Percentiles rank a stretch among this genome's conserved stretches.
phyloP scores from a whole-genome alignment of 768 basidiomycete genomes.

The Boletus rubropictus region DNA sequence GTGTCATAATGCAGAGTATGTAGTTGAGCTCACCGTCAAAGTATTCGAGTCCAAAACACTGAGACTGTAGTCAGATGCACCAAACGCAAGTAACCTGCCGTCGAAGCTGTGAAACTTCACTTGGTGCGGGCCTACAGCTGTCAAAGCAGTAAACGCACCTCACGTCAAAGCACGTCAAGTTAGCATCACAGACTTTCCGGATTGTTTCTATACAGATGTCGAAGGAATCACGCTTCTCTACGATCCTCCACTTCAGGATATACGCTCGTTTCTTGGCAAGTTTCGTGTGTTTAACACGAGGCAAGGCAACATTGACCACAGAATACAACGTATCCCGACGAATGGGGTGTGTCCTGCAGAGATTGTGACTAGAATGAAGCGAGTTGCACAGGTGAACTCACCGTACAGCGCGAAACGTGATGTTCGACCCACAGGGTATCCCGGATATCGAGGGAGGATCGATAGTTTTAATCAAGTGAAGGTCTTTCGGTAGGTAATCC shows the following conservation, averaged over 20 bases:
- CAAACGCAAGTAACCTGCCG: slow-evolving; percentile 79
- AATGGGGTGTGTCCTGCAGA: slow-evolving; percentile 50
- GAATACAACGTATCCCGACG: slow-evolving; percentile 56
- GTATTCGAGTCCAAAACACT: slow-evolving; percentile 77
- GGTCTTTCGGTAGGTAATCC: slow-evolving; percentile 8
- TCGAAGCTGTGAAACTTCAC: slow-evolving; percentile 49
- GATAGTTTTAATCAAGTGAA: slow-evolving; percentile 46
- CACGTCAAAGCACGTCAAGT: slow-evolving; percentile 82
- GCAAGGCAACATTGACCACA: slow-evolving; percentile 61
- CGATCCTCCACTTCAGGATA: slow-evolving; percentile 67
- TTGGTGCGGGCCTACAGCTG: slow-evolving; percentile 2
- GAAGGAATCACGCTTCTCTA: slow-evolving; percentile 60
- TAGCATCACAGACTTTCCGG: slow-evolving; percentile 71
- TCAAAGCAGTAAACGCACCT: slow-evolving; percentile 47
- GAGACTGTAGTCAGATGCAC: slow-evolving; percentile 80
- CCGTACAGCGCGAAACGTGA: slow-evolving; percentile 63
- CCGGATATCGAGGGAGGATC: slow-evolving; percentile 49
- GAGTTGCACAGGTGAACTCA: slow-evolving; percentile 18
- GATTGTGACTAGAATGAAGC: slow-evolving; percentile 7
- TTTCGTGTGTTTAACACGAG: slow-evolving; percentile 53
- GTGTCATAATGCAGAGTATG: not conserved
- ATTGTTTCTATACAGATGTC: slow-evolving; percentile 46
- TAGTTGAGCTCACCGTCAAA: slow-evolving; percentile 52
- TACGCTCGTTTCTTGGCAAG: slow-evolving; percentile 53
- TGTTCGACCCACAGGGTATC: slow-evolving; percentile 36